Conservation (phyloP, 164 flowering plant species). For the Santalum album region DNA sequence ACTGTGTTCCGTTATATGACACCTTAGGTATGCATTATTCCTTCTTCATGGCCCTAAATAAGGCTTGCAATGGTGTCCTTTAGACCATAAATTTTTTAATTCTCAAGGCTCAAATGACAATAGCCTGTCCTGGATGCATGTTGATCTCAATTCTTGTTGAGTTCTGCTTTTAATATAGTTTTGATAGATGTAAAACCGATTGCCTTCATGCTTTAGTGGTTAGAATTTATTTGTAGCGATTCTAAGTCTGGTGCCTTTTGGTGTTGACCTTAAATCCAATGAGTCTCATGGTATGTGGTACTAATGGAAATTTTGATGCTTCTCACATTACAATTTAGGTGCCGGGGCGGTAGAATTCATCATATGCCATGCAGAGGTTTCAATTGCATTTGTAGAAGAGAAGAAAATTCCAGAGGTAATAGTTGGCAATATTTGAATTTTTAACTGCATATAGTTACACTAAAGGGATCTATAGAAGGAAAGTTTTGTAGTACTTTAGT, state of each 20-base stretch:
- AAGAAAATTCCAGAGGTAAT: neutral
- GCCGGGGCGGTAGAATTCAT: neutral
- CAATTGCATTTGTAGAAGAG: neutral
- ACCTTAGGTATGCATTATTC: neutral
- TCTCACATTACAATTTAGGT: neutral
- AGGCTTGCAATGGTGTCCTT: no score
- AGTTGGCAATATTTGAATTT: no score
- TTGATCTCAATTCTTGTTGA: neutral
- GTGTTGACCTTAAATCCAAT: neutral
- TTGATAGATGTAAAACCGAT: no score
- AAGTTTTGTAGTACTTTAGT: neutral
- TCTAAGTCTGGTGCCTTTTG: neutral
- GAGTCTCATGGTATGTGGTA: neutral
- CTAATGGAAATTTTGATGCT: neutral
- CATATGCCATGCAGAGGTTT: neutral
- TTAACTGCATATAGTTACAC: neutral
- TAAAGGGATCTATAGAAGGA: neutral
- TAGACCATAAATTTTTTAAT: no score
- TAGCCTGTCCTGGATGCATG: neutral
- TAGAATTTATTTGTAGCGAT: neutral
- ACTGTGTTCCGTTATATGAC: slow-evolving; percentile 1
- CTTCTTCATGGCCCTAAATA: neutral
- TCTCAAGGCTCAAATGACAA: neutral
- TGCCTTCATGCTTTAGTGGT: neutral
- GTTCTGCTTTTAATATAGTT: no score